A percentile compares a stretch with the other conserved stretches of the same genome.
Conservation (phyloP, 129 eudicot species). For the Dittrichia graveolens region DNA sequence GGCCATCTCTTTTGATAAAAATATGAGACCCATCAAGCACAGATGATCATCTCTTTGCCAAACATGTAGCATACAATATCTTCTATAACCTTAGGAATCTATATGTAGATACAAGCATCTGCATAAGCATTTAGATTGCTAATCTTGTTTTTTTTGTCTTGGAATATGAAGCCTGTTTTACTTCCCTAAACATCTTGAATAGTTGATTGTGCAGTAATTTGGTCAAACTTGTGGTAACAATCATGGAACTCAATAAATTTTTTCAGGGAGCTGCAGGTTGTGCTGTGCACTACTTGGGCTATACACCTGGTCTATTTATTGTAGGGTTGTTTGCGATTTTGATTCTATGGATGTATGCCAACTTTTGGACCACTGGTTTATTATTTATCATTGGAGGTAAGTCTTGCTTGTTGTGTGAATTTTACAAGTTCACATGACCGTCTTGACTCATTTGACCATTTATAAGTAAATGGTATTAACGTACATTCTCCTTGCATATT, state of each 20-base stretch:
- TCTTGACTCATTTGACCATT: not conserved
- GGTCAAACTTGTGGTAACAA: constrained; percentile 14
- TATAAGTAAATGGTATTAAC: not conserved
- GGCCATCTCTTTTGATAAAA: too few species aligned
- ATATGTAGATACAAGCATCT: not conserved
- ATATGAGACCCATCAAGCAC: too few species aligned
- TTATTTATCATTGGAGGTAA: constrained; percentile 91
- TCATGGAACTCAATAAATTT: not conserved
- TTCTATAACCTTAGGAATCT: not conserved
- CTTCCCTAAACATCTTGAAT: not conserved
- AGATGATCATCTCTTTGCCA: not conserved
- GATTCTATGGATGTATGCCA: constrained; percentile 89
- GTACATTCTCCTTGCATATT: not conserved
- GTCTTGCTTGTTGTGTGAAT: constrained; percentile 18
- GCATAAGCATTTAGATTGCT: too few species aligned
- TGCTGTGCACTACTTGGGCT: constrained; percentile 88
- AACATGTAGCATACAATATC: not conserved
- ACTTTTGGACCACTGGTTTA: constrained; percentile 91
- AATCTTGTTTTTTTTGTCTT: too few species aligned
- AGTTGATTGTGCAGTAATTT: not conserved
- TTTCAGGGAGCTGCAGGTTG: constrained; percentile 87
- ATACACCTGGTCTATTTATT: constrained; percentile 88
- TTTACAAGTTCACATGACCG: not conserved
- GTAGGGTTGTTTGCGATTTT: constrained; percentile 84
- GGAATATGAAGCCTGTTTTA: not conserved